Base-by-base conservation (phyloP, 257 asterid species). In the Ilex aquifolium region DNA sequence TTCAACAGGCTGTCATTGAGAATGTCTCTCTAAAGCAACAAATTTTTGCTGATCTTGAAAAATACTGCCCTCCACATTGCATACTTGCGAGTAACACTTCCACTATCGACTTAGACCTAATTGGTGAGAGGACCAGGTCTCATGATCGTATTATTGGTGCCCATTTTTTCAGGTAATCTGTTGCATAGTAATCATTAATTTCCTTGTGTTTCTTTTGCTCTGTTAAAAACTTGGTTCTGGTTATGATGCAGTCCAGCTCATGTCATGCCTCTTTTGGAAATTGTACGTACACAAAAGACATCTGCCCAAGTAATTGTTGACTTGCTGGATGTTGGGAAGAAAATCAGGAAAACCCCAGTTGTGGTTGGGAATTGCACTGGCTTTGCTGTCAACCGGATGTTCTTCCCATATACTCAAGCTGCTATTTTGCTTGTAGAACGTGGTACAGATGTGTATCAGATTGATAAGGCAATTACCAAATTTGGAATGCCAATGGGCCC, bases 401-500 rank as follows among this genome's bases (percentile, higher is more conserved):
- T 93, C 81, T 90, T 93, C 66, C 97, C 99, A 57, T 90, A 84
- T 82, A 85, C 89, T 40, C 97, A 90, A 84, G 94, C 92, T 16
- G 95, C 95, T 31, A 80, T 87, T 44, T 69, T 87, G 57, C 95
- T 93, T 12, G 90, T 87, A 36, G 99, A 93, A 67, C 95, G 79
- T 40, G 99, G 99, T 65, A 29, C 92, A 11, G 99, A 87, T 71
- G 71, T 85, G 36, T 93, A 90, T 59, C 77, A 85, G 75, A 87
- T 93, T 40, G 99, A 90, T 44, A 74, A 68, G 64, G 95, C 78
- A 30, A 79, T 87, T 54, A 74, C 95, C 61, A 93, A 87, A 79
- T 93, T 85, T 44, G 99, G 99, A 59, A 87, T 93, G 97, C 95
- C 96, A 0, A 90, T 93, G 92, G 97, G 99, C 7, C 99, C 97